Percentiles rank a stretch among this genome's conserved stretches.
These are phyloP conservation scores for Voacanga thouarsii DNA, from an alignment of 257 asterid genomes.

Conservation along the genomic window DNA sequence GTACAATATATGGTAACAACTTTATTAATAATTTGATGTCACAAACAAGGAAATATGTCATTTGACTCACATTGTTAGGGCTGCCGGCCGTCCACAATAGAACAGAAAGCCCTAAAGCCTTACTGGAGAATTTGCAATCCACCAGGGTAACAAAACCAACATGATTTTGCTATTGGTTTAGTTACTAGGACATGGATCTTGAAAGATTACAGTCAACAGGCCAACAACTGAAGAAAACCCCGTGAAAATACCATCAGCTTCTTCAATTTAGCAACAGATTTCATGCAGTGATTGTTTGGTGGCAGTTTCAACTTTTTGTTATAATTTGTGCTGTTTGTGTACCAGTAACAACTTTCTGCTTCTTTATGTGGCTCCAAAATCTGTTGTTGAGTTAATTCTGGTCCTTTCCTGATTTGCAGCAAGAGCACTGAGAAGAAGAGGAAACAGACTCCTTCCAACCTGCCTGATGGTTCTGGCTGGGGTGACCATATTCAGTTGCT, in stretches of 20 bases:
- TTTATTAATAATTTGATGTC: neutral
- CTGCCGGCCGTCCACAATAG: neutral
- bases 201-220: neutral
- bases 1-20: neutral
- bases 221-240: neutral
- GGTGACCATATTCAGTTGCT: conserved; percentile 97
- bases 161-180: neutral
- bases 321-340: neutral
- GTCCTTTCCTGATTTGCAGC: conserved; percentile 33
- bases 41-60: neutral
- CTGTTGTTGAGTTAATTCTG: conserved; percentile 7
- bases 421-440: conserved; percentile 67
- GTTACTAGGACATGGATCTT: neutral
- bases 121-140: neutral
- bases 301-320: neutral
- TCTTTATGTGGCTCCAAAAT: neutral
- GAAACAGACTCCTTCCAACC: conserved; percentile 67
- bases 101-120: neutral
- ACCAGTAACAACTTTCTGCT: neutral
- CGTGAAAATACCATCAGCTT: neutral
- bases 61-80: neutral
- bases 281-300: neutral
- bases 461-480: conserved; percentile 92
- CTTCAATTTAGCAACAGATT: neutral
- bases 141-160: neutral